Evolutionary conservation across 768 basidiomycete species (phyloP).

Genomic region (Inosperma sp.): DNA sequence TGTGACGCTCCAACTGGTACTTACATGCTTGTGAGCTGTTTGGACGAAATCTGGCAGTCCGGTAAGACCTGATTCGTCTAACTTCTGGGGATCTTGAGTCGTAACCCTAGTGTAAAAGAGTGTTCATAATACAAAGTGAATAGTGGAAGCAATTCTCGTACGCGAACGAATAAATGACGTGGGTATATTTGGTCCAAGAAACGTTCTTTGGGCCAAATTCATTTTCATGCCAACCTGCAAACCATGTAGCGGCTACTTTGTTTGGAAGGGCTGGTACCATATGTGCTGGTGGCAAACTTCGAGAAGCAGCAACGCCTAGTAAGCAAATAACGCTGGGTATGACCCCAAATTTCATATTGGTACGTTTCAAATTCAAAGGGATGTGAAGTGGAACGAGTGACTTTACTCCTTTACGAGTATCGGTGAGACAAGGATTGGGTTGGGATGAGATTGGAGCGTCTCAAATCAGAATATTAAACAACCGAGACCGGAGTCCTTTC

Average conservation of each 20-base stretch:
- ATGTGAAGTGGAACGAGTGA: too few species aligned
- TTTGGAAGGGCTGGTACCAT: not conserved
- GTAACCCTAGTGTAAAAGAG: constrained; percentile 29
- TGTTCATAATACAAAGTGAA: not conserved
- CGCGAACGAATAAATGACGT: constrained; percentile 70
- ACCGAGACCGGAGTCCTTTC: too few species aligned
- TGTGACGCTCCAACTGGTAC: constrained; percentile 6
- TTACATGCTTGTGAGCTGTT: constrained; percentile 39
- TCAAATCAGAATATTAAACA: too few species aligned
- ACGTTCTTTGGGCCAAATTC: constrained; percentile 51
- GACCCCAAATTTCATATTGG: too few species aligned
- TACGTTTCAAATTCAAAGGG: too few species aligned
- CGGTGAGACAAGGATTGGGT: too few species aligned
- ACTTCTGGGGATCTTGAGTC: constrained; percentile 30
- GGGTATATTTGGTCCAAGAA: constrained; percentile 63
- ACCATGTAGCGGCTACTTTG: constrained; percentile 54
- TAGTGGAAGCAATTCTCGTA: constrained; percentile 36
- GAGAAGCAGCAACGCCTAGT: not conserved
- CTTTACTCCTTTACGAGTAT: too few species aligned
- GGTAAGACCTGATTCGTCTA: constrained; percentile 42
- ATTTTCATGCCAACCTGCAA: constrained; percentile 60
- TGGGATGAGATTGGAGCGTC: too few species aligned
- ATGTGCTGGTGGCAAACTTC: not conserved
- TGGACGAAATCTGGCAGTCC: constrained; percentile 37
- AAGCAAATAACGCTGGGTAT: not conserved